Conservation (phyloP, 176 grass and related monocot genomes). For the Oryza glumipatula region DNA sequence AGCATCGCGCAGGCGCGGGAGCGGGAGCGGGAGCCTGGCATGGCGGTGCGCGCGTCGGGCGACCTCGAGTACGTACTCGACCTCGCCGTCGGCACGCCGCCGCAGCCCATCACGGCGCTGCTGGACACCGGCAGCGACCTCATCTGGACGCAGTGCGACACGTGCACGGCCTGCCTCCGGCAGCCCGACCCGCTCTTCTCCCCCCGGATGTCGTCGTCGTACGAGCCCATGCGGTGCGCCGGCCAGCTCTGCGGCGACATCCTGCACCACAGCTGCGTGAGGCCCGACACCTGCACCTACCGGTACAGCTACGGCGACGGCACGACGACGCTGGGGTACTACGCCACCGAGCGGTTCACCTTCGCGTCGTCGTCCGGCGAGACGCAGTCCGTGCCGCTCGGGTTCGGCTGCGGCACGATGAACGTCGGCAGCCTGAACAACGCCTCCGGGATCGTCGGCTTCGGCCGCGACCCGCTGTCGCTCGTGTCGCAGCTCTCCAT, state of each 20-base stretch:
- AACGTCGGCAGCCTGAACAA: constrained; percentile 63
- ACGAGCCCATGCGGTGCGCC: constrained; percentile 52
- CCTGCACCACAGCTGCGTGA: constrained; percentile 42
- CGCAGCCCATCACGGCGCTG: constrained; percentile 46
- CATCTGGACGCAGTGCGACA: constrained; percentile 85
- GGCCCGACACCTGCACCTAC: constrained; percentile 56
- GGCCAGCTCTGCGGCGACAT: constrained; percentile 55
- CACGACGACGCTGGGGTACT: constrained; percentile 48
- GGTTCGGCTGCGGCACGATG: constrained; percentile 59
- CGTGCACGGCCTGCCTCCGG: constrained; percentile 54
- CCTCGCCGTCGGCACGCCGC: constrained; percentile 67
- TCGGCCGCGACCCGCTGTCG: constrained; percentile 54
- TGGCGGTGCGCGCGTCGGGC: constrained; percentile 47
- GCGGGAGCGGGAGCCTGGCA: neutral
- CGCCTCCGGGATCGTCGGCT: constrained; percentile 68
- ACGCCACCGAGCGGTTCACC: constrained; percentile 65
- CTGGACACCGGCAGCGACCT: constrained; percentile 83
- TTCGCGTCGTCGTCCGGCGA: constrained; percentile 47
- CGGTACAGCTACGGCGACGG: constrained; percentile 63
- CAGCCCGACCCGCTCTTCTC: constrained; percentile 58
- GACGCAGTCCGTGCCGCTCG: constrained; percentile 26
- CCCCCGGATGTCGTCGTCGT: constrained; percentile 58
- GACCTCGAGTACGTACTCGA: constrained; percentile 60
- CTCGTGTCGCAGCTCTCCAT: constrained; percentile 70
- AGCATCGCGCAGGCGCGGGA: neutral